phyloP scores from a whole-genome alignment of 129 eudicot species.

The Flaveria ramosissima region DNA sequence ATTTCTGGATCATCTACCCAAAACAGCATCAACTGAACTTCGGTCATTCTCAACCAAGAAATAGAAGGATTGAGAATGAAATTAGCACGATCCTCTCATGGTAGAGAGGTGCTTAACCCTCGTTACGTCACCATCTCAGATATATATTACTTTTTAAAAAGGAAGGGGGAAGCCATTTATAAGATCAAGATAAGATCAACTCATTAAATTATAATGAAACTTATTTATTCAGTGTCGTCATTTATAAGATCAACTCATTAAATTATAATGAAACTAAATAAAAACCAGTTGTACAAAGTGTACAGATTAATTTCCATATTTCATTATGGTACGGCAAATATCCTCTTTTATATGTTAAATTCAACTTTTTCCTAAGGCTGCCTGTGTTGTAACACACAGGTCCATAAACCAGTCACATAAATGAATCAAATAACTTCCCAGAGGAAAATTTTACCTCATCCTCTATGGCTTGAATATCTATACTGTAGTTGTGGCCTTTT shows the following conservation, averaged over 20 bases:
- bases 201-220: background rate
- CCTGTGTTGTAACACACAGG: background rate
- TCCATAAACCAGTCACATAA: background rate
- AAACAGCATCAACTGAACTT: background rate
- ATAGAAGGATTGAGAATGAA: background rate
- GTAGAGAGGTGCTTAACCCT: conserved; percentile 1
- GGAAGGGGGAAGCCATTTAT: background rate
- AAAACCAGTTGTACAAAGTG: background rate
- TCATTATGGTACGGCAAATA: background rate
- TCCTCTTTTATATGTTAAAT: too few relatives aligned
- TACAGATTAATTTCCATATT: background rate
- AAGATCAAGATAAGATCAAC: too few relatives aligned
- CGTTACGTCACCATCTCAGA: background rate
- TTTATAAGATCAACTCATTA: background rate
- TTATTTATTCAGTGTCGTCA: background rate
- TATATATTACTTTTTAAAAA: background rate
- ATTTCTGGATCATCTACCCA: background rate
- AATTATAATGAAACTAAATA: background rate
- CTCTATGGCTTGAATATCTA: conserved; percentile 76
- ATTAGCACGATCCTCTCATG: background rate
- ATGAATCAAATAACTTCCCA: background rate
- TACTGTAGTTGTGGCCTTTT: conserved; percentile 79
- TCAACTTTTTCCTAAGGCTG: background rate
- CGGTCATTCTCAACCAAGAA: background rate
- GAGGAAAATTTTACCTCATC: conserved; percentile 58